Evolutionary conservation across 371 early-diverging fungal species (phyloP), one percentile per base, ranked within the genome.

Genomic region (Neoconidiobolus thromboides): DNA sequence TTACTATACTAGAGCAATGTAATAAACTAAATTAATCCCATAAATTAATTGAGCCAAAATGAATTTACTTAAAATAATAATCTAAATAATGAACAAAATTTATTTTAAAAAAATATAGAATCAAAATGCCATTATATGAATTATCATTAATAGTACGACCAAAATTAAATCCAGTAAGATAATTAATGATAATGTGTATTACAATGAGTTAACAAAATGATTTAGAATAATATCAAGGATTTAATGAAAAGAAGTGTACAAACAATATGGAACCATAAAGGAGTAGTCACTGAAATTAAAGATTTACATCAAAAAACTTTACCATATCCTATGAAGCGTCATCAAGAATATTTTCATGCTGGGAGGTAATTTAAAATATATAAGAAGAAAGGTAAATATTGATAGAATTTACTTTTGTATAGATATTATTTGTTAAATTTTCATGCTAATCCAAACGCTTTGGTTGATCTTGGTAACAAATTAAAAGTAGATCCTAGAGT

Each of bases 361-460:
- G 55, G 55, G 40, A 55, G 38, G 55, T 55, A 55, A 55, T 12
- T 38, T 55, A 38, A 5, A 38, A 12, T 42, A 12, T 6, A 12
- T 41, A 9, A 9, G 6, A 46, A 6, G n/a, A 46, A 9, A 26
- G 26, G 26, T 26, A 26, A 26, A 26, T 26, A 26, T 26, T 26
- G 26, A 12, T 12, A 26, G 15, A 3, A 38, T 55, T 55, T 40
- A 7, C 12, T 55, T 38, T 7, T 5, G 12, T 55, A 3, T 56
- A 83, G 84, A 49, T 83, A 81, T 63, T 85, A 77, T 76, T 62
- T 80, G 26, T 84, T 89, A 83, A 82, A 81, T 58, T 89, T 87
- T 65, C 82, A 86, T 62, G 75, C 85, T 48, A 80, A 82, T 38
- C 86, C 87, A 0, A 60, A 72, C 47, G 75, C 75, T 7, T 68